Base-by-base conservation (phyloP, 106 monocot genomes). In the Allium cepa region DNA sequence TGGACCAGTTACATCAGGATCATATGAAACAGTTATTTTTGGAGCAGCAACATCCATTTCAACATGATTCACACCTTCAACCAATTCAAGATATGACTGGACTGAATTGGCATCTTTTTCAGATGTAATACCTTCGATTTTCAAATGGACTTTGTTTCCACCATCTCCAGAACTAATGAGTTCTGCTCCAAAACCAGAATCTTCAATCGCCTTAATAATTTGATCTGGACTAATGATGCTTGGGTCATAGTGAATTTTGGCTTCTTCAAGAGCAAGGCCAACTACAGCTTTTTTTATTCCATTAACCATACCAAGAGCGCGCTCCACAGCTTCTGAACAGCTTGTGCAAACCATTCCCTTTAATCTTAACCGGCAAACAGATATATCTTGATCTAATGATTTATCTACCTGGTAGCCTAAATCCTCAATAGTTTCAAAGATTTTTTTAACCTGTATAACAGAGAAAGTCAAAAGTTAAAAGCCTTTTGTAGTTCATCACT, bases 341-440 rank as follows among this genome's bases (percentile, higher is more conserved):
- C 90, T 94, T 18, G 94, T 90, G 69, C 94, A 94, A 61, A 83
- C 80, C 90, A 94, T 94, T 81, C 94, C 90, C 75, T 94, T 90
- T 47, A 94, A 87, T 67, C 77, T 79, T 72, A 94, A 68, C 1
- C 85, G 87, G 50, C 94, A 94, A 62, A 83, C 77, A 5, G 79
- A 78, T 57, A 94, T 81, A 58, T 81, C 79, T 77, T 94, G 87
- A 60, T 87, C 90, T 53, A 76, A 70, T 71, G 79, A 70, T 68
- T 85, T 83, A 63, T 73, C 68, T 51, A 94, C 86, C 71, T 83
- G 80, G 62, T 74, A 94, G 12, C 77, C 85, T 46, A 84, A 57
- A 50, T 75, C 80, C 75, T 83, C 84, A 55, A 94, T 90, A 36
- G 76, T 70, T 70, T 87, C 74, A 72, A 75, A 87, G 58, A 94